Evolutionary conservation across 306 rosid species (phyloP).

Genomic region (Lathyrus sativus): DNA sequence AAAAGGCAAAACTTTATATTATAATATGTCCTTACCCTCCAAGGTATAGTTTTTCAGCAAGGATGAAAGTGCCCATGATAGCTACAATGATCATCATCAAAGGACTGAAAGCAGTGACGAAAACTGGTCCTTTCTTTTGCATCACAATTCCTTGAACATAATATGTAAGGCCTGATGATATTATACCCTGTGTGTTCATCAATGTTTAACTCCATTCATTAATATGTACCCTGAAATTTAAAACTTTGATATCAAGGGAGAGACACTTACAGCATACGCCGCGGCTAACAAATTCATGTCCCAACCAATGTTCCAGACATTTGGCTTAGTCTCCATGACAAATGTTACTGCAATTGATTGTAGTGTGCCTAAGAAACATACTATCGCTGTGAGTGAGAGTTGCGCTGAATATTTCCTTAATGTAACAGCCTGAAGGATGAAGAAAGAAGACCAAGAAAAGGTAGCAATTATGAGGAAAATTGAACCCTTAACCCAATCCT

Average conservation of each 20-base stretch:
- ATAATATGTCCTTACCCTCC: constrained; percentile 61
- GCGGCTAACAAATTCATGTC: constrained; percentile 87
- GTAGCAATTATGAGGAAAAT: constrained; percentile 78
- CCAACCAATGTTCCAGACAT: constrained; percentile 91
- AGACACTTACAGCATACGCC: constrained; percentile 73
- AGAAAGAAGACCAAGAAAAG: constrained; percentile 88
- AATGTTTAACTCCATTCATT: constrained; percentile 8
- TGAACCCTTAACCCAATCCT: constrained; percentile 82
- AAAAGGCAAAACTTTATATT: not conserved
- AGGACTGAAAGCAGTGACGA: constrained; percentile 95
- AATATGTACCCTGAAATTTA: no score
- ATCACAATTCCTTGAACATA: constrained; percentile 87
- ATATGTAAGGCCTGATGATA: constrained; percentile 63
- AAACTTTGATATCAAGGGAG: no score
- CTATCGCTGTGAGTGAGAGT: constrained; percentile 82
- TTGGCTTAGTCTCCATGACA: constrained; percentile 62
- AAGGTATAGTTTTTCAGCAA: constrained; percentile 73
- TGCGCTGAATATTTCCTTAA: constrained; percentile 73
- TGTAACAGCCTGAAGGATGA: constrained; percentile 85
- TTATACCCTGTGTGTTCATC: constrained; percentile 66
- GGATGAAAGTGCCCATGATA: constrained; percentile 79
- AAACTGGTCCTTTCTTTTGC: constrained; percentile 89
- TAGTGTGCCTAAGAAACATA: constrained; percentile 76
- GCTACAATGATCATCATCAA: constrained; percentile 93
- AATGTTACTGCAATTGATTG: constrained; percentile 78